Evolutionary conservation across 257 asterid genomes (phyloP), one percentile per base, ranked within the genome.

Genomic region (Schizonepeta tenuifolia): DNA sequence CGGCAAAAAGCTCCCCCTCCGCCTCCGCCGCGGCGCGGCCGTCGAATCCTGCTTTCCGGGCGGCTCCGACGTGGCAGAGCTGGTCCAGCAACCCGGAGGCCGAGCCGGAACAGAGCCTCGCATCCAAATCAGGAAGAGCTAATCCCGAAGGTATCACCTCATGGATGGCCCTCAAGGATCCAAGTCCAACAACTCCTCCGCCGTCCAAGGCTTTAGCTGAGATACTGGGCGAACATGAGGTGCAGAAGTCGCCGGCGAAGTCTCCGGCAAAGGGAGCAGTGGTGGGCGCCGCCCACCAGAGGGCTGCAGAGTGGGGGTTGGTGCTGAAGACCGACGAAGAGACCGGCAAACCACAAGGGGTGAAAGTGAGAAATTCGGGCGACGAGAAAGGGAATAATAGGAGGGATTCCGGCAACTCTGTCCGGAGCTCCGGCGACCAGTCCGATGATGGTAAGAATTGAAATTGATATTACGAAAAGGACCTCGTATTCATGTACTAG

Each of bases 301-400:
- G 98, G 75, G 99, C 99, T 1, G 99, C 99, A 1, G 99, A 94
- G 87, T 91, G 99, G 99, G 99, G 99, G 2, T 35, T 94, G 56
- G 93, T 90, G 57, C 67, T 94, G 79, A 86, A 90, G 72, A 89
- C 96, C 0, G 96, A 94, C 22, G 83, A 82, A 7, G 96, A 89
- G 78, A 90, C 99, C 2, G 99, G 99, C 1, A 91, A 88, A 21
- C 84, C 77, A 2, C 90, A 88, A 26, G 99, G 99, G 24, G 98
- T 94, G 47, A 84, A 89, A 38, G 97, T 86, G 10, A 89, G 99
- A 80, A 94, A 87, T 8, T 94, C 99, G 51, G 91, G 90, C 11
- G 98, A 90, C 1, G 98, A 85, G 17, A 33, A 50, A 7, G 91
- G 85, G 72, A 81, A 72, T 31, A 40, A 77, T 0, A 71, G 92